These are phyloP conservation scores for Colletotrichum lentis DNA, from an alignment of 2,329 filamentous ascomycete species.

Conservation along the genomic window DNA sequence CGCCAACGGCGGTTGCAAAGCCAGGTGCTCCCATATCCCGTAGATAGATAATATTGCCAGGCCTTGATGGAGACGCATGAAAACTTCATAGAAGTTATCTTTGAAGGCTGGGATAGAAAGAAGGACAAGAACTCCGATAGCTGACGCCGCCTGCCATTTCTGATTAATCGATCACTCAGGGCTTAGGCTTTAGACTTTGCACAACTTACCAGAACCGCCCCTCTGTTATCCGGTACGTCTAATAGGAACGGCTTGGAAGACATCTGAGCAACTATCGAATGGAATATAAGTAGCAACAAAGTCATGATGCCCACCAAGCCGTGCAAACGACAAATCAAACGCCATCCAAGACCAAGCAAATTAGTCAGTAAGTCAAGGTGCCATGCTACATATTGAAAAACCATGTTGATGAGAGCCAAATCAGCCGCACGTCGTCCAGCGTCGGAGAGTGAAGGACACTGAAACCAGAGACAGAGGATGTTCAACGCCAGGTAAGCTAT, in stretches of 20 bases:
- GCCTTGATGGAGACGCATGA: constrained; percentile 26
- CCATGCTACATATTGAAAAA: constrained; percentile 1
- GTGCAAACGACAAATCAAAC: not conserved
- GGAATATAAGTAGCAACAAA: constrained; percentile 2
- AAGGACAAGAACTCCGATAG: constrained; percentile 7
- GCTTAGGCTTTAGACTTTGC: not conserved
- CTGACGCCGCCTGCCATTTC: not conserved
- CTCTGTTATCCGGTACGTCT: not conserved
- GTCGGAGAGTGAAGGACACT: constrained; percentile 1
- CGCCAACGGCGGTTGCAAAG: not conserved
- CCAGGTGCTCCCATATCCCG: constrained; percentile 22
- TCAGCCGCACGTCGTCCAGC: not conserved
- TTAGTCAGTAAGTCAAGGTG: constrained; percentile 1
- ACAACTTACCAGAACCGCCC: constrained; percentile 2
- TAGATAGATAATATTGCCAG: constrained; percentile 25
- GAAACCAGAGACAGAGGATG: constrained; percentile 14
- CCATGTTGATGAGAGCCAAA: not conserved
- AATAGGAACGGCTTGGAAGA: not conserved
- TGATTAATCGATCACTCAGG: not conserved
- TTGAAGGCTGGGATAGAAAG: constrained; percentile 3
- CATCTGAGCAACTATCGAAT: not conserved
- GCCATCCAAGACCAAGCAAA: constrained; percentile 10
- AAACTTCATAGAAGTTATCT: constrained; percentile 19
- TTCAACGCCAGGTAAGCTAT: constrained; percentile 12
- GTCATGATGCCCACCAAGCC: constrained; percentile 1